These are phyloP conservation scores for Magnaporthales sp. DNA, from an alignment of 2,329 filamentous ascomycete species.

Conservation along the genomic window DNA sequence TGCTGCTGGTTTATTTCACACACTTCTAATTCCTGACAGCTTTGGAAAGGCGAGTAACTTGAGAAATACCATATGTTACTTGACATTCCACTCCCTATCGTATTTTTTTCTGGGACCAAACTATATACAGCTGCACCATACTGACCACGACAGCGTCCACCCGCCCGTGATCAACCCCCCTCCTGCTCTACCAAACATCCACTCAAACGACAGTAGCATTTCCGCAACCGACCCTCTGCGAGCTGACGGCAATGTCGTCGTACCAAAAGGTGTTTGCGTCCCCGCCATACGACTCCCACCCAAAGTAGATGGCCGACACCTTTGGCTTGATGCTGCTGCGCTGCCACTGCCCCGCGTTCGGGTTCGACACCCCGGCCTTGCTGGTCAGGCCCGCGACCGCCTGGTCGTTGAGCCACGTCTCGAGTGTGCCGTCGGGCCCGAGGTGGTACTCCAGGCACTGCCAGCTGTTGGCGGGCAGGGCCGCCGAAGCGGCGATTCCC, in stretches of 20 bases:
- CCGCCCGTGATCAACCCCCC: too few species aligned
- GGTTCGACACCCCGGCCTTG: slow-evolving; percentile 36
- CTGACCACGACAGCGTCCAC: too few species aligned
- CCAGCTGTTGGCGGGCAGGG: slow-evolving; percentile 41
- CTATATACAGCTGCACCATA: not conserved
- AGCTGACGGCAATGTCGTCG: slow-evolving; percentile 45
- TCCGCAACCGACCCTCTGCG: slow-evolving; percentile 37
- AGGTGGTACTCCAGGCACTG: slow-evolving; percentile 55
- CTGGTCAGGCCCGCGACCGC: slow-evolving; percentile 42
- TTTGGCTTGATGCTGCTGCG: slow-evolving; percentile 39
- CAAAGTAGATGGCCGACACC: slow-evolving; percentile 48
- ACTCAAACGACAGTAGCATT: not conserved
- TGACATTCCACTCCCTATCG: too few species aligned
- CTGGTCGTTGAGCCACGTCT: slow-evolving; percentile 50
- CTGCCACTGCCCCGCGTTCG: slow-evolving; percentile 44
- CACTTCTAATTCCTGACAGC: too few species aligned
- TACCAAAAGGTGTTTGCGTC: slow-evolving; percentile 56
- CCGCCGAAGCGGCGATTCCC: slow-evolving; percentile 44
- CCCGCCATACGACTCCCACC: slow-evolving; percentile 55
- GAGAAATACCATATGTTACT: too few species aligned
- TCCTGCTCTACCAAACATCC: not conserved
- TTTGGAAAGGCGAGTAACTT: too few species aligned
- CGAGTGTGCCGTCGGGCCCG: slow-evolving; percentile 46
- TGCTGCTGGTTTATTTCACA: too few species aligned
- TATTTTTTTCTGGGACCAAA: not conserved